phyloP scores from a whole-genome alignment of 768 basidiomycete species.

The Pulveroboletus sp. region DNA sequence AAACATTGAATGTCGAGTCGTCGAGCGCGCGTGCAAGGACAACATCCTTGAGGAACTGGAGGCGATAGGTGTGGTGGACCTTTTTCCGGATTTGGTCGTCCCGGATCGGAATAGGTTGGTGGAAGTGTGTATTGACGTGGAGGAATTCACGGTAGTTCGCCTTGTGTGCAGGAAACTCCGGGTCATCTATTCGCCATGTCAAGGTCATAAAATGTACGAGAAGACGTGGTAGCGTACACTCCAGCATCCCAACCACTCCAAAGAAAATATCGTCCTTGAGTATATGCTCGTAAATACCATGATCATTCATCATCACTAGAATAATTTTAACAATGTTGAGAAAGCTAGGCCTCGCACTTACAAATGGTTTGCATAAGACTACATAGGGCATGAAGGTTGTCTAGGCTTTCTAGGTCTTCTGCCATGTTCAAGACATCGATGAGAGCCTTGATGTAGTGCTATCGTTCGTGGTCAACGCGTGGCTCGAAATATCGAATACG shows the following conservation, averaged over 20 bases:
- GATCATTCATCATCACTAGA: conserved; percentile 92
- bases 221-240: conserved; percentile 67
- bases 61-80: conserved; percentile 95
- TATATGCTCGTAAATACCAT: conserved; percentile 91
- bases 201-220: conserved; percentile 4
- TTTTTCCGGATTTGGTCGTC: conserved; percentile 77
- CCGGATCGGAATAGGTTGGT: conserved; percentile 83
- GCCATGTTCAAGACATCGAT: conserved; percentile 84
- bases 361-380: conserved; percentile 92
- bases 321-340: not conserved
- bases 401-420: conserved; percentile 89
- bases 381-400: conserved; percentile 88
- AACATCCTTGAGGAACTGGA: conserved; percentile 97
- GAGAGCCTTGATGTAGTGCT: conserved; percentile 88
- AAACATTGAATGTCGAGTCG: conserved; percentile 94
- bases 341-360: conserved; percentile 39
- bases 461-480: conserved; percentile 10
- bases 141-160: conserved; percentile 97
- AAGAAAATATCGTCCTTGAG: conserved; percentile 90
- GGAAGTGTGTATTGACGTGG: conserved; percentile 76
- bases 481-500: not conserved
- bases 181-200: conserved; percentile 67
- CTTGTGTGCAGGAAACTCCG: conserved; percentile 95
- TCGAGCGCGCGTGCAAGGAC: conserved; percentile 93
- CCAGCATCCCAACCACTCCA: conserved; percentile 93